These are phyloP conservation scores for Saitozyma sp. DNA, from an alignment of 768 basidiomycete species.

Conservation along the genomic window DNA sequence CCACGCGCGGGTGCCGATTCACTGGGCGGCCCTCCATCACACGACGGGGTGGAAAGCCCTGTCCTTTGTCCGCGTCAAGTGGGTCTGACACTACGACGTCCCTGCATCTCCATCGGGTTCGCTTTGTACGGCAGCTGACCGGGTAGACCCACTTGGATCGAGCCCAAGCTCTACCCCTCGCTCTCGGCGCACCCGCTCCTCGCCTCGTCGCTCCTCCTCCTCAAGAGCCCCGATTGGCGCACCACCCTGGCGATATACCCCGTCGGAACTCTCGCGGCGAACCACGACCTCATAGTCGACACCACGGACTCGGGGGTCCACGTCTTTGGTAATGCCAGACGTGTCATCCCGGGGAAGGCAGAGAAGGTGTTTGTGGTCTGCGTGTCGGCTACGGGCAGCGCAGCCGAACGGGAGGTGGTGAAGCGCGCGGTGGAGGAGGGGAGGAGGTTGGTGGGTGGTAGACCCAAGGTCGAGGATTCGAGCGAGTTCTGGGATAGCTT, in stretches of 20 bases:
- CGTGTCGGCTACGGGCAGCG: conserved; percentile 4
- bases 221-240: conserved; percentile 19
- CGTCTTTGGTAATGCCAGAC: conserved; percentile 10
- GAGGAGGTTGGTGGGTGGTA: conserved; percentile 13
- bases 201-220: conserved; percentile 24
- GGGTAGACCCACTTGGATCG: conserved; percentile 30
- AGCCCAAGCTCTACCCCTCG: conserved; percentile 8
- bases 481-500: conserved; percentile 27
- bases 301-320: background rate
- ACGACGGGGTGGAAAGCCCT: conserved; percentile 2
- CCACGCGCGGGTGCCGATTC: background rate
- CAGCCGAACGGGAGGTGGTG: conserved; percentile 16
- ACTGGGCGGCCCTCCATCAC: background rate
- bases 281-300: conserved; percentile 22
- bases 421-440: conserved; percentile 24
- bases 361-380: conserved; percentile 19
- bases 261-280: conserved; percentile 15
- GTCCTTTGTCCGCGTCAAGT: conserved; percentile 11
- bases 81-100: background rate
- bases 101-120: background rate
- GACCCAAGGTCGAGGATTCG: background rate
- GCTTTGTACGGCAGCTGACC: background rate
- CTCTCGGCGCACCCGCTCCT: conserved; percentile 18
- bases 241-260: conserved; percentile 27
- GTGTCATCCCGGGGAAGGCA: conserved; percentile 5